A percentile compares a stretch with the other conserved stretches of the same genome.
Evolutionary conservation across 2,329 filamentous ascomycete genomes (phyloP).

Genomic region (Monosporascus sp.): DNA sequence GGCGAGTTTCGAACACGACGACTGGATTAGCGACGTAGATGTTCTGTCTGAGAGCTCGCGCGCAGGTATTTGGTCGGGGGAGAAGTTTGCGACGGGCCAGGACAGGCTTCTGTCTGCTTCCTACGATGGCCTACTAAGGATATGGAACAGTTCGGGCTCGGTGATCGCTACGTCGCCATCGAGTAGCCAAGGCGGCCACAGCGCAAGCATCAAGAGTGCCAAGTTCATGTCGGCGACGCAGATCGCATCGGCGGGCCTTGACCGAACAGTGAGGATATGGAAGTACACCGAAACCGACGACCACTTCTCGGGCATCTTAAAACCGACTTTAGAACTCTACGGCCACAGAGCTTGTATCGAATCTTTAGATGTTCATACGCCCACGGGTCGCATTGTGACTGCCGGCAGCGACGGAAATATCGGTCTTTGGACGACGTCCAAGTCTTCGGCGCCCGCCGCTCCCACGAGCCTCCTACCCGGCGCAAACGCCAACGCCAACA

Average conservation of each 20-base stretch:
- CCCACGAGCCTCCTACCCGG: conserved; percentile 64
- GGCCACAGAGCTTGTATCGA: conserved; percentile 74
- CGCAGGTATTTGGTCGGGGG: conserved; percentile 51
- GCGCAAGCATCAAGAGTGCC: conserved; percentile 71
- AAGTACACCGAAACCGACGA: conserved; percentile 68
- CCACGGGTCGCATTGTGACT: conserved; percentile 74
- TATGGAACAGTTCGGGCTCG: conserved; percentile 89
- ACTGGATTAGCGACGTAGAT: conserved; percentile 90
- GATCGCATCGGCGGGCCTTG: conserved; percentile 76
- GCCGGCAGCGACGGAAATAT: conserved; percentile 78
- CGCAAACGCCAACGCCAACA: conserved; percentile 56
- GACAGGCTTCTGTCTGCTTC: conserved; percentile 83
- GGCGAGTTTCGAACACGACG: conserved; percentile 92
- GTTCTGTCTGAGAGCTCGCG: conserved; percentile 64
- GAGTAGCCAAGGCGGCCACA: conserved; percentile 65
- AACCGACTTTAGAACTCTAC: conserved; percentile 74
- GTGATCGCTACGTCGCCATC: conserved; percentile 71
- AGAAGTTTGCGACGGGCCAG: conserved; percentile 46
- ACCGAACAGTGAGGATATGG: conserved; percentile 84
- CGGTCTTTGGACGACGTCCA: conserved; percentile 83
- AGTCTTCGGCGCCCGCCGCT: conserved; percentile 68
- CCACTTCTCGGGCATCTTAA: conserved; percentile 56
- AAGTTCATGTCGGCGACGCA: conserved; percentile 75
- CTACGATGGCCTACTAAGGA: conserved; percentile 80
- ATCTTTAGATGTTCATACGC: conserved; percentile 65